Percentiles rank a stretch among this genome's conserved stretches.
These are phyloP conservation scores for Condylostoma magnum DNA, from an alignment of 169 alveolate genomes.

Conservation along the genomic window DNA sequence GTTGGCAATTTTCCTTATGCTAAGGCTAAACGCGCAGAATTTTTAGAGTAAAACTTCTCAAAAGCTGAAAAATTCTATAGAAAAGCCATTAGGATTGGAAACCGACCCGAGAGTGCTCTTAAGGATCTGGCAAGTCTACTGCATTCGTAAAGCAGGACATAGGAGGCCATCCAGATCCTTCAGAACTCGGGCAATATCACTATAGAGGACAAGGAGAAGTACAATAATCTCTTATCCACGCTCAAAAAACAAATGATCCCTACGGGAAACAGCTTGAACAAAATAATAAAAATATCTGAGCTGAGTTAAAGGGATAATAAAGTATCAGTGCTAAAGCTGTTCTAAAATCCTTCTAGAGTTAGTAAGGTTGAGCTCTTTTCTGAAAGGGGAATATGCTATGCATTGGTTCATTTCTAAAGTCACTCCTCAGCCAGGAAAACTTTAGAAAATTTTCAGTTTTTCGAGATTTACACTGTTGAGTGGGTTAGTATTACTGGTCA, in stretches of 20 bases:
- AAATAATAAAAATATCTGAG: background rate
- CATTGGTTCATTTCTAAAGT: constrained; percentile 1
- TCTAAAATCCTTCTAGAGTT: constrained; percentile 17
- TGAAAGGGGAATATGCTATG: background rate
- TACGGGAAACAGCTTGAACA: constrained; percentile 27
- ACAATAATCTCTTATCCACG: background rate
- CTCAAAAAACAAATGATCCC: constrained; percentile 19
- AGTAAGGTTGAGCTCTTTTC: background rate
- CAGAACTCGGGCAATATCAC: background rate
- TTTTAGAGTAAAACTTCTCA: constrained; percentile 22
- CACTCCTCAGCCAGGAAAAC: constrained; percentile 34
- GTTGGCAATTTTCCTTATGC: constrained; percentile 13
- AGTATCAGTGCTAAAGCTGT: background rate
- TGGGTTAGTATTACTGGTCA: constrained; percentile 27
- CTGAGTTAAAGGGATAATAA: background rate
- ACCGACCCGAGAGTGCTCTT: constrained; percentile 29
- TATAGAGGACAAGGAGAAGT: constrained; percentile 1
- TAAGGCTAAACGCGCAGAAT: constrained; percentile 29
- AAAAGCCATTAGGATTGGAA: constrained; percentile 15
- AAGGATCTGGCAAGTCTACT: constrained; percentile 30
- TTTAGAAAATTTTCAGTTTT: background rate
- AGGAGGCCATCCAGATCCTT: constrained; percentile 15
- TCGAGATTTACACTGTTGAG: constrained; percentile 18
- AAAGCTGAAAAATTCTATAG: constrained; percentile 25
- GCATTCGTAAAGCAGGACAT: constrained; percentile 19